Evolutionary conservation across 257 asterid genomes (phyloP).

Genomic region (Linaria vulgaris): DNA sequence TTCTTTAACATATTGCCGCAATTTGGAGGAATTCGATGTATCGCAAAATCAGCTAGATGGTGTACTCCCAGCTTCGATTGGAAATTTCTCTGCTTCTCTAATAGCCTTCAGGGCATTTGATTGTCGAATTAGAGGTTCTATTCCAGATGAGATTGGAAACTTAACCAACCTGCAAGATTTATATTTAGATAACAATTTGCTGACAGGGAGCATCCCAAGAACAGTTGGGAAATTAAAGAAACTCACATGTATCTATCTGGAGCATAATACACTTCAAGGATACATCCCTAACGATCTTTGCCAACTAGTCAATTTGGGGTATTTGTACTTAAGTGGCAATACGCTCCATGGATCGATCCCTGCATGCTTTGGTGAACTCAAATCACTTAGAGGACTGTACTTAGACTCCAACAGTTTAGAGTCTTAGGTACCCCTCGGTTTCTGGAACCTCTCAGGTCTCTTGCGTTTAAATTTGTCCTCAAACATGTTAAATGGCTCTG

Average conservation of each 20-base stretch:
- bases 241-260: conserved; percentile 20
- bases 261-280: conserved; percentile 28
- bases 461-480: conserved; percentile 30
- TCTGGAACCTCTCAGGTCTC: conserved; percentile 36
- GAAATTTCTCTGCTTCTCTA: conserved; percentile 25
- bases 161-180: conserved; percentile 18
- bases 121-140: conserved; percentile 24
- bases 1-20: conserved; percentile 32
- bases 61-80: conserved; percentile 31
- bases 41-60: conserved; percentile 21
- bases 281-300: conserved; percentile 32
- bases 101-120: neutral
- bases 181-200: conserved; percentile 8
- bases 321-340: conserved; percentile 25
- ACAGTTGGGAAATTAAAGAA: conserved; percentile 18
- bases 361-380: conserved; percentile 35
- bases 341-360: conserved; percentile 33
- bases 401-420: conserved; percentile 35
- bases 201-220: conserved; percentile 34
- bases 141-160: conserved; percentile 39
- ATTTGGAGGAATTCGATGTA: conserved; percentile 19
- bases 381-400: conserved; percentile 26
- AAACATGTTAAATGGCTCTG: conserved; percentile 37
- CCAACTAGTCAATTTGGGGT: conserved; percentile 20
- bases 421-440: conserved; percentile 34